phyloP scores from a whole-genome alignment of 768 basidiomycete genomes.

The Rhodotorula kratochvilovae region DNA sequence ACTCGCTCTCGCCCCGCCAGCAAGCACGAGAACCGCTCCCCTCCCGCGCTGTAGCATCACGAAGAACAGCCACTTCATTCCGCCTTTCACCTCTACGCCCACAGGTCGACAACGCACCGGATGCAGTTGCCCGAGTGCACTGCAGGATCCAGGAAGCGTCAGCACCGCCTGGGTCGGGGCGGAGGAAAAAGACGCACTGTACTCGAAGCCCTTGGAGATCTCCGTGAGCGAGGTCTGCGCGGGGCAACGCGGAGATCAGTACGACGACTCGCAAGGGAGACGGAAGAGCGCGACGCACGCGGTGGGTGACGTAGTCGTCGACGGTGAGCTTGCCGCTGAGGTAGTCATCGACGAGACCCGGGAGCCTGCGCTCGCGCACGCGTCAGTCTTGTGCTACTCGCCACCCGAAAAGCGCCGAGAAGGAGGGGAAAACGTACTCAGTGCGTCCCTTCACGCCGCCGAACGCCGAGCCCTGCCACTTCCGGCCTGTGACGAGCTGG shows the following conservation, averaged over 20 bases:
- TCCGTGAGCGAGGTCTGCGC: constrained; percentile 87
- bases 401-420: neutral
- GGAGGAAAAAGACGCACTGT: constrained; percentile 6
- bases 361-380: constrained; percentile 1
- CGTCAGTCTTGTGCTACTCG: too few species aligned
- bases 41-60: too few species aligned
- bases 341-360: constrained; percentile 59
- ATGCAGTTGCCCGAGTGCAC: constrained; percentile 77
- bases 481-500: constrained; percentile 76
- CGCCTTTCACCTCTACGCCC: constrained; percentile 3
- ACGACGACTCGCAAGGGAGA: neutral
- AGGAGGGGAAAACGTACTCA: too few species aligned
- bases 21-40: too few species aligned
- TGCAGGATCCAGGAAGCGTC: constrained; percentile 1
- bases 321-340: constrained; percentile 72
- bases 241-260: constrained; percentile 46
- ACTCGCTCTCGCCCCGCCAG: too few species aligned
- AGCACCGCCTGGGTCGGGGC: neutral
- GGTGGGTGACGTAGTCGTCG: constrained; percentile 92
- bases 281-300: constrained; percentile 56
- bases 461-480: constrained; percentile 92
- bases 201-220: constrained; percentile 73
- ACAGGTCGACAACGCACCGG: constrained; percentile 90
- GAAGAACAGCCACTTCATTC: too few species aligned
- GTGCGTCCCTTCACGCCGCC: constrained; percentile 97